Evolutionary conservation across 345 rosid species (phyloP), one percentile per base, ranked within the genome.

Genomic region (Camelina hispida): DNA sequence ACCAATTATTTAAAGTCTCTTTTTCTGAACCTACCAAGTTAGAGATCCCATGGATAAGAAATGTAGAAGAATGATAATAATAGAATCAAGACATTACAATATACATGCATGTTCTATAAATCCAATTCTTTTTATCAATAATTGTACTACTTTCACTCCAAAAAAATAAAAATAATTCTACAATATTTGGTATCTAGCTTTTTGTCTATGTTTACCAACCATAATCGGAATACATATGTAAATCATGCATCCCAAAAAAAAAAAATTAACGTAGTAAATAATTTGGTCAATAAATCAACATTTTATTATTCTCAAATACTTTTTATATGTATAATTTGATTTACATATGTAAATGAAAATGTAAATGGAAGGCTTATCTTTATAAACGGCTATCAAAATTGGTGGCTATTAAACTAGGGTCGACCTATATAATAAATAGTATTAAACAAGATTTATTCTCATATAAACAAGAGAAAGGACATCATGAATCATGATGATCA

Each of bases 121-220:
- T 77, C 75, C 52, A 76, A 69, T 37, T 54, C 66, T 35, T 46
- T 34, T 4, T 14, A 9, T 34, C 70, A 76, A 69, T 76, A 76
- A 69, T 69, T 76, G 75, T 76, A 14, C 51, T 54, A 56, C 35
- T 69, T 69, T 62, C 70, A 23, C 6, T 70, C 60, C 65, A 55
- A 55, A 63, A 52, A 34, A 6, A 34, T 22, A 22, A 32, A 6
- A 32, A 72, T 18, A 34, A 56, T 25, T 25, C 30, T 53, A 13
- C 7, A 12, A 46, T 62, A 35, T 62, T 77, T 56, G 58, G 58
- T 62, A 22, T 43, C 52, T 75, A 55, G 71, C 40, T 48, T 30
- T 47, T 77, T 77, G 76, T 77, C 80, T 71, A 64, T 40, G 30
- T 64, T 56, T 77, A 77, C 76, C 76, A 64, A 77, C 72, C 76